phyloP scores from a whole-genome alignment of 257 asterid genomes.

The Fraxinus excelsior region DNA sequence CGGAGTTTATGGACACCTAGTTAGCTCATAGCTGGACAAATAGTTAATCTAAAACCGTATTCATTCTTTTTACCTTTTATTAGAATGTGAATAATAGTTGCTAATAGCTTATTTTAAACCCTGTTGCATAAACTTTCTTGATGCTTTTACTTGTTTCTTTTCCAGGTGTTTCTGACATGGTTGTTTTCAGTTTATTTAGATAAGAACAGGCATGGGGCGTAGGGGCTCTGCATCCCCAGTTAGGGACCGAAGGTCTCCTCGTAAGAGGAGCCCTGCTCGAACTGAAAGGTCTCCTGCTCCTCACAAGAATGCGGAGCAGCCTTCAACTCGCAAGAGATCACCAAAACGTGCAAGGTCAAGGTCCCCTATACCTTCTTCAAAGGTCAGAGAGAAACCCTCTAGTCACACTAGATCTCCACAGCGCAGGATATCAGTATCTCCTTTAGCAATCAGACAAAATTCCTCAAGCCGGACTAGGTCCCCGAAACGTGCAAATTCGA shows the following conservation, averaged over 20 bases:
- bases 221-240: slow-evolving; percentile 59
- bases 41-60: background rate
- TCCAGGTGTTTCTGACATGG: slow-evolving; percentile 6
- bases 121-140: background rate
- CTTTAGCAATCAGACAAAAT: slow-evolving; percentile 49
- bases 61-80: background rate
- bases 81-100: background rate
- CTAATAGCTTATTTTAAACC: background rate
- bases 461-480: slow-evolving; percentile 45
- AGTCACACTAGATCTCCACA: slow-evolving; percentile 51
- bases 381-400: slow-evolving; percentile 45
- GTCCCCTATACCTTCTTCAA: slow-evolving; percentile 39
- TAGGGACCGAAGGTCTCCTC: slow-evolving; percentile 58
- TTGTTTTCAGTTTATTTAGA: background rate
- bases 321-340: slow-evolving; percentile 38
- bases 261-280: slow-evolving; percentile 48
- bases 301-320: slow-evolving; percentile 39
- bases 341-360: slow-evolving; percentile 42
- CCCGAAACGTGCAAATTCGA: slow-evolving; percentile 45
- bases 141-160: background rate
- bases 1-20: background rate
- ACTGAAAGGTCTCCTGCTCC: slow-evolving; percentile 69
- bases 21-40: background rate
- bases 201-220: slow-evolving; percentile 54
- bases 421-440: slow-evolving; percentile 50